phyloP scores from a whole-genome alignment of 2,329 filamentous ascomycete genomes.

The Colletotrichum simmondsii region DNA sequence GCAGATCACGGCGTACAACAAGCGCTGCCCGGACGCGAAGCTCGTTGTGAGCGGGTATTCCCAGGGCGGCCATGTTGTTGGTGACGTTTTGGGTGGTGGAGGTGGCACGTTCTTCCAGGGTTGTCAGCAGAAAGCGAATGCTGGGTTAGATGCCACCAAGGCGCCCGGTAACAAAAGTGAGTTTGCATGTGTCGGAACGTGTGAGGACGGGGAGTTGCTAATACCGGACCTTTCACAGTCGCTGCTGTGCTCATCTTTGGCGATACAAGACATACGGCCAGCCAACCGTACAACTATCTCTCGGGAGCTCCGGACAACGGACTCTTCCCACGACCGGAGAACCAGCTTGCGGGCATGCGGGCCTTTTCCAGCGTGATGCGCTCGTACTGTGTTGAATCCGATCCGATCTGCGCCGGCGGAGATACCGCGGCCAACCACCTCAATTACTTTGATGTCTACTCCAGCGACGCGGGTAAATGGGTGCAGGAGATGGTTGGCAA shows the following conservation, averaged over 20 bases:
- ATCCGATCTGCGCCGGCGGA: constrained; percentile 52
- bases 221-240: constrained; percentile 36
- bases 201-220: not conserved
- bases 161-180: constrained; percentile 47
- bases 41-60: constrained; percentile 55
- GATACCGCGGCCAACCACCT: constrained; percentile 45
- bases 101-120: constrained; percentile 47
- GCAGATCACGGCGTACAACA: constrained; percentile 52
- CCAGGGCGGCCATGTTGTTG: constrained; percentile 51
- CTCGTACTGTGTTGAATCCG: constrained; percentile 48
- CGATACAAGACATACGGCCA: constrained; percentile 46
- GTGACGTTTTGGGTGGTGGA: constrained; percentile 48
- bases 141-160: constrained; percentile 40
- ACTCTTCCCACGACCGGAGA: constrained; percentile 43
- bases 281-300: constrained; percentile 46
- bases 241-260: constrained; percentile 47
- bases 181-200: constrained; percentile 24
- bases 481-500: constrained; percentile 19
- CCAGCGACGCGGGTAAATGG: constrained; percentile 26
- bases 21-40: constrained; percentile 50
- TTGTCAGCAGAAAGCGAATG: constrained; percentile 40
- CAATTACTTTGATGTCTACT: constrained; percentile 43
- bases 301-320: constrained; percentile 40
- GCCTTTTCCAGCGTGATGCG: constrained; percentile 41
- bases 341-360: constrained; percentile 42